These are phyloP conservation scores for Mucor sp. DNA, from an alignment of 371 early-diverging fungal genomes.

Conservation along the genomic window DNA sequence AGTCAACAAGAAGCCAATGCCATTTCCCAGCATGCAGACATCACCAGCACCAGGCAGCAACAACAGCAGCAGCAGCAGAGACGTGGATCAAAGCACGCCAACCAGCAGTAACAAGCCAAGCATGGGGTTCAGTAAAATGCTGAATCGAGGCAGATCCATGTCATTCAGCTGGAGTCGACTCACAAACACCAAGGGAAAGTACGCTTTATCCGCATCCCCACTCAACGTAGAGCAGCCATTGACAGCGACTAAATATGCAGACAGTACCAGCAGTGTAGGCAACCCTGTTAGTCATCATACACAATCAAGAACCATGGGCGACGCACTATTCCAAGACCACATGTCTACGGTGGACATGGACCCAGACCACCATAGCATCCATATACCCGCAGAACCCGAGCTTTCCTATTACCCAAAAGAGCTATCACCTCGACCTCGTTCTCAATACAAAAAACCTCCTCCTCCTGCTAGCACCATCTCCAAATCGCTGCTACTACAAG, in stretches of 20 bases:
- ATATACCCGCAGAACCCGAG: neutral
- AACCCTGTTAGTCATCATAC: neutral
- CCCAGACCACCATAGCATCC: neutral
- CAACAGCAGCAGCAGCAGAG: neutral
- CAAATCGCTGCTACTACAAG: neutral
- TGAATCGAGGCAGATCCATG: slow-evolving; percentile 4
- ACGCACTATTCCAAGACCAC: neutral
- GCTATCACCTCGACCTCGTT: neutral
- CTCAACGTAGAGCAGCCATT: neutral
- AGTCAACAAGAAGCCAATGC: neutral
- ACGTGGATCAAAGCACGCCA: neutral
- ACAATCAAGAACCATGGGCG: no score
- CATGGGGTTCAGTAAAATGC: neutral
- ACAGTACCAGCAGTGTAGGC: neutral
- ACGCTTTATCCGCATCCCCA: neutral
- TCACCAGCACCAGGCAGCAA: no score
- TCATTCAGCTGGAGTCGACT: slow-evolving; percentile 8
- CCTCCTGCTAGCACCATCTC: no score
- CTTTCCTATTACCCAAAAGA: neutral
- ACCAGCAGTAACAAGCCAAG: neutral
- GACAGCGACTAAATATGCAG: neutral
- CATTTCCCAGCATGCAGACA: neutral
- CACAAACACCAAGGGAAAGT: neutral
- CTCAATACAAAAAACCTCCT: slow-evolving; percentile 2
- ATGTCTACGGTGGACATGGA: neutral